Percentiles rank a stretch among this genome's conserved stretches.
These are phyloP conservation scores for Bryoerythrophyllum caledonicum DNA, from an alignment of 225 moss, liverwort and hornwort species.

Conservation along the genomic window DNA sequence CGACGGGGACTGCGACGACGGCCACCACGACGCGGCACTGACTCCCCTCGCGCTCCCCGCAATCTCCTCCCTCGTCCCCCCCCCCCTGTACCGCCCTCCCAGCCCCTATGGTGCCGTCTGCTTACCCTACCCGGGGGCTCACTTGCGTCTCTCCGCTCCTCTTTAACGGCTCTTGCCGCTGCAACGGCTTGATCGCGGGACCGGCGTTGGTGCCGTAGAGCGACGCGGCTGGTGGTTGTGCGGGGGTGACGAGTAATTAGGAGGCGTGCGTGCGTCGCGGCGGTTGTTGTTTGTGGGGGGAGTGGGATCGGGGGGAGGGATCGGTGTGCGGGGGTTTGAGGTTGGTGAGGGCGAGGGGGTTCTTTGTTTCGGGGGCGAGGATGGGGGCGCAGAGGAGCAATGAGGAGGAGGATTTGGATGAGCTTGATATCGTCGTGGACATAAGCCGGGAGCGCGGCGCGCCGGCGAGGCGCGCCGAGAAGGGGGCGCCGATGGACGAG, in stretches of 20 bases:
- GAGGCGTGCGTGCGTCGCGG: constrained; percentile 34
- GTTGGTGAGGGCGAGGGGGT: not conserved
- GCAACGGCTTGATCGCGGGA: too few relatives aligned
- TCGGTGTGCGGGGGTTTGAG: not conserved
- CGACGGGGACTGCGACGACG: not conserved
- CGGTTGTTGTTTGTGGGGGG: not conserved
- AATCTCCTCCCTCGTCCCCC: not conserved
- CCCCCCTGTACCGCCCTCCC: not conserved
- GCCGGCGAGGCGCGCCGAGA: not conserved
- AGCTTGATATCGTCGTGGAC: constrained; percentile 51
- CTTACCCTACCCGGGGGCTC: too few relatives aligned
- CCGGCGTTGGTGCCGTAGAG: too few relatives aligned
- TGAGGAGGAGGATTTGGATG: constrained; percentile 42
- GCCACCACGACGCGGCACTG: not conserved
- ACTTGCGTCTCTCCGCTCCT: too few relatives aligned
- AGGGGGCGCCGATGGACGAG: constrained; percentile 23
- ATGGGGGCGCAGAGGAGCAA: constrained; percentile 46
- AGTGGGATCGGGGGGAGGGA: not conserved
- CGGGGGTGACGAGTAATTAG: constrained; percentile 35
- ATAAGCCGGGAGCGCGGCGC: constrained; percentile 34
- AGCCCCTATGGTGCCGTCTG: not conserved
- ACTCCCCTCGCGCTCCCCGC: not conserved
- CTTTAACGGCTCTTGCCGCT: not conserved
- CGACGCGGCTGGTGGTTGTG: constrained; percentile 24
- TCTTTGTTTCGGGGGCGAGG: not conserved